Evolutionary conservation across 129 eudicot species (phyloP), one percentile per base, ranked within the genome.

Genomic region (Logfia minima): DNA sequence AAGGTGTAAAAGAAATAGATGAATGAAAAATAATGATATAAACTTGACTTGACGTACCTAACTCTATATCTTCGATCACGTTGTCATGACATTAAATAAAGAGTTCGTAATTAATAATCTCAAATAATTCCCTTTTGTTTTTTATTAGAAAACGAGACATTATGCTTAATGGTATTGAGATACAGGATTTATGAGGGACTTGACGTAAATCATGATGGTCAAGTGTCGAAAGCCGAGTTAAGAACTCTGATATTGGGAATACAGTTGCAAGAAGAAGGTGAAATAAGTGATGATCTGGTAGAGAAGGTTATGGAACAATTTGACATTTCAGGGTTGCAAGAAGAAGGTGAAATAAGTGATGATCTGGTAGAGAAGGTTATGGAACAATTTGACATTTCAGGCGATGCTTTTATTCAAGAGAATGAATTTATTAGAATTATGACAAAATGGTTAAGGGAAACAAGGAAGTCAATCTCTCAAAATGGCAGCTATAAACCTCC

Each of bases 291-390:
- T 3, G 86, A 75, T 48, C 45, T 83, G 24, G 79, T 80, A 4
- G 75, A 84, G 2, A 86, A 51, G 17, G 69, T 88, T 18, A 77
- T 86, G 83, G 85, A 77, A 58, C 86, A 75, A 69, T 83, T 90
- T 35, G 92, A 87, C 71, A n/a, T n/a, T n/a, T n/a, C n/a, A n/a
- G n/a, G n/a, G 16, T 18, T 87, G 67, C 87, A 90, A 60, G 86
- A 68, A 41, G 84, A 78, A 24, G 88, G 83, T 24, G 55, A 70
- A 26, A 43, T 77, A 53, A 77, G 58, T 19, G 87, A 72, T 3
- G 86, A 75, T 48, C 45, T 83, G 24, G 79, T 80, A 4, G 75
- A 84, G 2, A 86, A 51, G 17, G 69, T 88, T 18, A 77, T 86
- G 83, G 85, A 77, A 58, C 86, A 75, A 69, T 83, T 90, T 35